Evolutionary conservation across 2,329 filamentous ascomycete genomes (phyloP), one percentile per base, ranked within the genome.

Genomic region (Paecilomyces dactylethromorphus): DNA sequence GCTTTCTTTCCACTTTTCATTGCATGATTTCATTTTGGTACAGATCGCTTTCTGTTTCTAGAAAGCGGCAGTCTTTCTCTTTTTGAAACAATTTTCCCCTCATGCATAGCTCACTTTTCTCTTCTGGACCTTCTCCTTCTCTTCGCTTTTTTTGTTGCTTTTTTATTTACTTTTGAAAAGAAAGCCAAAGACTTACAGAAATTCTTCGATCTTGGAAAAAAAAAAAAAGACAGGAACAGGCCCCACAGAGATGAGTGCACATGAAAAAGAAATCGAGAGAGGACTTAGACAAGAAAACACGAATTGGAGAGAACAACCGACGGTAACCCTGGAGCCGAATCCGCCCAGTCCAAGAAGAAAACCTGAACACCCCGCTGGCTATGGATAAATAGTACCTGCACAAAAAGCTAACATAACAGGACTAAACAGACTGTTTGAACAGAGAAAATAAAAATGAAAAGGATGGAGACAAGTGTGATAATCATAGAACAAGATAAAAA

Each of bases 321-420:
- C 24, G 31, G 39, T 18, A 45, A 45, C 39, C 35, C 35, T 45
- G 39, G 39, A 45, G 39, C 39, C 39, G 39, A 45, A 45, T 45
- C 39, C 39, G 39, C 39, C 39, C 39, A 45, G 39, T 18, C 39
- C 39, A 45, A 32, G 53, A 55, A 18, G 13, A 31, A 55, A 55
- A 35, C 53, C 26, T 31, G 53, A 55, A 55, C 26, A 55, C 26
- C 26, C 31, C 32, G 32, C 53, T 32, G 26, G 53, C 53, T 32
- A 55, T 31, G 21, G 32, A 55, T 22, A 35, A 32, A 32, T 22
- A 55, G 12, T 55, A 32, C 21, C 26, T 22, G 31, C 52, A 62
- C 59, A 60, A 62, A 53, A 29, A 54, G 18, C 15, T 53, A 56
- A 57, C 45, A 57, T 56, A 11, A 54, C 31, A 52, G 15, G n/a